Evolutionary conservation across 768 basidiomycete genomes (phyloP).

Genomic region (Scleroderma bovista): DNA sequence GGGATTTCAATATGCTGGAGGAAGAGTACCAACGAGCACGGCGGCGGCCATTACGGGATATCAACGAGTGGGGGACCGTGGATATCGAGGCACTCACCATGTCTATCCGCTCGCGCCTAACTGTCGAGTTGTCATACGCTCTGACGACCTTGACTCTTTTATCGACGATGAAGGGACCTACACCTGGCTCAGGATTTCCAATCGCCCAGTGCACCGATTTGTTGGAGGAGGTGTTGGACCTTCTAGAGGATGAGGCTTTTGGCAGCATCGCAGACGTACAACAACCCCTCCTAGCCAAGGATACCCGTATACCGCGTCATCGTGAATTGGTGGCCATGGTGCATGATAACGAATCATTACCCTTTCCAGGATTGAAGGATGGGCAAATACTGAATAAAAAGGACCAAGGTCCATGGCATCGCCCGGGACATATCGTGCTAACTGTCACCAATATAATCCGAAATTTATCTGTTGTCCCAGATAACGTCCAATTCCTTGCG

Average conservation of each 20-base stretch:
- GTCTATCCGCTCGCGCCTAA: constrained; percentile 82
- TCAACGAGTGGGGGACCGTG: constrained; percentile 82
- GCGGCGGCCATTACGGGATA: constrained; percentile 57
- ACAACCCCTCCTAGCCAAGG: constrained; percentile 22
- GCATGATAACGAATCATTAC: constrained; percentile 50
- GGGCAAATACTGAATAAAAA: constrained; percentile 46
- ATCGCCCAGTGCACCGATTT: constrained; percentile 74
- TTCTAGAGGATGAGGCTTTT: constrained; percentile 81
- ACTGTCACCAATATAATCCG: constrained; percentile 75
- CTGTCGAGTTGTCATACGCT: constrained; percentile 83
- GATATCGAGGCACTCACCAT: constrained; percentile 94
- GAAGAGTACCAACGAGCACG: constrained; percentile 49
- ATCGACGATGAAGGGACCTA: constrained; percentile 67
- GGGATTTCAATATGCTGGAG: constrained; percentile 66
- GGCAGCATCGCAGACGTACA: constrained; percentile 35
- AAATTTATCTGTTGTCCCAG: constrained; percentile 70
- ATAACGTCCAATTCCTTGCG: constrained; percentile 66
- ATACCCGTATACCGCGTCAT: constrained; percentile 50
- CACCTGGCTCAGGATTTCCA: constrained; percentile 58
- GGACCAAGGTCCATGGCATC: constrained; percentile 53
- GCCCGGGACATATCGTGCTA: constrained; percentile 58
- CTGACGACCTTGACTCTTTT: constrained; percentile 82
- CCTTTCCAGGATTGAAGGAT: constrained; percentile 51
- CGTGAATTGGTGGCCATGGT: constrained; percentile 56
- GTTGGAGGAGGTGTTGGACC: constrained; percentile 79